Base-by-base conservation (phyloP, 306 rosid genomes). In the Corylus americana region DNA sequence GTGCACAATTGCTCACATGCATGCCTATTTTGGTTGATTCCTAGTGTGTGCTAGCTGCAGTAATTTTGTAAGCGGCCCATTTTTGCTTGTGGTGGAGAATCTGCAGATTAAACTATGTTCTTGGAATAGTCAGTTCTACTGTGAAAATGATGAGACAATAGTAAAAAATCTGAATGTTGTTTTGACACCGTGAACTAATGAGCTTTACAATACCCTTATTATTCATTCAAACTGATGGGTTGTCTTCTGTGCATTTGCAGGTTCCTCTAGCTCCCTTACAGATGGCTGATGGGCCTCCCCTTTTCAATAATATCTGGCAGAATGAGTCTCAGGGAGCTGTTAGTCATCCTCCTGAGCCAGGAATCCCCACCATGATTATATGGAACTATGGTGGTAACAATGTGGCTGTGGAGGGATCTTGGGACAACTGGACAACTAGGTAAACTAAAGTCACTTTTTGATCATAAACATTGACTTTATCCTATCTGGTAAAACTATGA, bases 341-440 rank as follows among this genome's bases (percentile, higher is more conserved):
- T 73, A 90, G 86, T 86, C 79, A 70, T 77, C 88, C 92, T 83
- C 80, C 88, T 48, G 92, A 90, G 74, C 92, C 77, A 77, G 98
- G 91, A 78, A 79, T 89, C 71, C 94, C 98, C 10, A 89, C 91
- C 42, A 81, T 94, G 91, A 88, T 94, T 82, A 88, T 94, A 5
- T 94, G 98, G 98, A 86, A 16, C 54, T 88, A 75, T 57, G 98
- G 94, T 73, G 97, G 98, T 74, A 87, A 74, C 78, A 89, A 64
- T 75, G 96, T 94, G 57, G 90, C 82, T 61, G 91, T 92, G 62
- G 93, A 94, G 91, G 98, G 98, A 78, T 92, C 98, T 70, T 94
- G 98, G 98, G 96, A 94, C 87, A 86, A 89, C 83, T 94, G 98
- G 98, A 70, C 82, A 68, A 85, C 97, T 57, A 94, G 96, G 98